Evolutionary conservation across 805 yeast genomes (phyloP).

Genomic region (Saccharomycopsis sp.): DNA sequence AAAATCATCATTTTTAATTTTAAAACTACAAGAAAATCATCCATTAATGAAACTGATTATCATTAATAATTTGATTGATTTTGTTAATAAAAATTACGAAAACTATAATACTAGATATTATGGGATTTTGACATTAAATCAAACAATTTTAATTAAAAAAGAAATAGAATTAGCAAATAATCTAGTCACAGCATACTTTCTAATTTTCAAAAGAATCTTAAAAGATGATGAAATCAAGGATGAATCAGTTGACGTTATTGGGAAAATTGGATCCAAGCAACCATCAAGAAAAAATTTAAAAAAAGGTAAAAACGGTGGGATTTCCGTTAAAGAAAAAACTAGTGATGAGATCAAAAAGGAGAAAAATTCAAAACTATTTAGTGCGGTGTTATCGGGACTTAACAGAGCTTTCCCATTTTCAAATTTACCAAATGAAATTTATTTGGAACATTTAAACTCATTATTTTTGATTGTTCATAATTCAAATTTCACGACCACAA

Average conservation of each 20-base stretch:
- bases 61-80: conserved; percentile 70
- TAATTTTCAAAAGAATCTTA: conserved; percentile 74
- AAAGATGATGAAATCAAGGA: conserved; percentile 39
- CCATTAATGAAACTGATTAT: conserved; percentile 90
- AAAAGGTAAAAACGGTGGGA: conserved; percentile 83
- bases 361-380: conserved; percentile 71
- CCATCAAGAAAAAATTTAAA: conserved; percentile 60
- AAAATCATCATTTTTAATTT: conserved; percentile 69
- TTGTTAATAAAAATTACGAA: conserved; percentile 58
- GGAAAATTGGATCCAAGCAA: conserved; percentile 24
- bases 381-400: conserved; percentile 88
- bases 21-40: conserved; percentile 78
- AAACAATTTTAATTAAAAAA: conserved; percentile 72
- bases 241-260: conserved; percentile 22
- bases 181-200: conserved; percentile 75
- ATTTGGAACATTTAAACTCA: conserved; percentile 69
- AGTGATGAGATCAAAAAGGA: conserved; percentile 64
- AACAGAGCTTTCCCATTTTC: conserved; percentile 95
- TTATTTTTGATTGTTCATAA: conserved; percentile 87
- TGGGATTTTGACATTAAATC: conserved; percentile 80
- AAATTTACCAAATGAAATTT: conserved; percentile 56
- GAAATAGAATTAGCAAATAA: conserved; percentile 78
- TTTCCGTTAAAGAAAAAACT: conserved; percentile 59
- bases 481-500: conserved; percentile 85
- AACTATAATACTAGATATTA: conserved; percentile 88